Evolutionary conservation across 345 rosid genomes (phyloP), one percentile per base, ranked within the genome.

Genomic region (Acer negundo): DNA sequence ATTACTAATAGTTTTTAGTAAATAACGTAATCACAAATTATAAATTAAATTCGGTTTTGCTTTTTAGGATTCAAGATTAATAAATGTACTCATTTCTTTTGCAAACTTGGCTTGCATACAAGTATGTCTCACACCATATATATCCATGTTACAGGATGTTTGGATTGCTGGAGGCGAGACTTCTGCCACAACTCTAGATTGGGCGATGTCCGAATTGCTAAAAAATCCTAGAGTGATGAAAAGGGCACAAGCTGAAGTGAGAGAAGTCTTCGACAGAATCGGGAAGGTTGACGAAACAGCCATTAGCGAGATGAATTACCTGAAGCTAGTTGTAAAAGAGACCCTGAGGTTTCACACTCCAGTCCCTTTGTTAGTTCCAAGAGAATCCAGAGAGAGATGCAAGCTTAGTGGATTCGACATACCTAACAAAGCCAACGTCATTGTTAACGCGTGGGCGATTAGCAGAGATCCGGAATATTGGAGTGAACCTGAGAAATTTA

Each of bases 401-500:
- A 61, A 69, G 78, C 75, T 81, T 24, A 55, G 66, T 15, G 84
- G 86, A 6, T 85, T 62, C 47, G 69, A 73, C 1, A 75, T 85
- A 15, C 82, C 84, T 3, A 55, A 6, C 49, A 20, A 80, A 2
- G 22, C 79, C 7, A 80, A 59, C 69, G 82, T 76, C 42, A 68
- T 85, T 51, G 40, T 80, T 3, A 79, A 84, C 49, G 84, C 80
- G 6, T 85, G 85, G 84, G 85, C 82, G 0, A 26, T 85, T 12
- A 80, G 80, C 13, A 77, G 88, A 55, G 82, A 85, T 71, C 82
- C 84, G 5, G 56, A 59, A 20, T 66, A 74, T 28, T 83, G 88
- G 86, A 65, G 24, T 38, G 77, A 85, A 9, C 77, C 86, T 1
- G 84, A 82, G 44, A 75, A 9, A 2, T 85, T 82, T 46, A 12